These are phyloP conservation scores for Cercospora beticola DNA, from an alignment of 2,329 filamentous ascomycete genomes.

Conservation along the genomic window DNA sequence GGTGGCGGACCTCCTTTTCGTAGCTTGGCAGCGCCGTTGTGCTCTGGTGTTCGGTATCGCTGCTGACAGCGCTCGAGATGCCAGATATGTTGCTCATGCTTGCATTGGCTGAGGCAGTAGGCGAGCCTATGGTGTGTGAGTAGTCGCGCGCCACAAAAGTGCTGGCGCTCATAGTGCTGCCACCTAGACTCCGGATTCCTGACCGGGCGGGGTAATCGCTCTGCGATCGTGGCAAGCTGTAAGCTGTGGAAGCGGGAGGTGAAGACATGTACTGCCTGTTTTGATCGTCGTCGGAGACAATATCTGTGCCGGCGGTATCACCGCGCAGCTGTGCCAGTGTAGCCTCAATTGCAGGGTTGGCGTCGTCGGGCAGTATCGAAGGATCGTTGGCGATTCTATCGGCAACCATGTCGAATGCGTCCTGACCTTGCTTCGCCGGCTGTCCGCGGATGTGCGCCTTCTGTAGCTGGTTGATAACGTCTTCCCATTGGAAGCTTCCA, in stretches of 20 bases:
- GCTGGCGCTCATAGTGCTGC: slow-evolving; percentile 15
- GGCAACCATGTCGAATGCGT: slow-evolving; percentile 28
- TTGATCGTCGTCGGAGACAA: slow-evolving; percentile 25
- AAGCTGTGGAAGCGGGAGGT: slow-evolving; percentile 10
- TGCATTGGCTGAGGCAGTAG: slow-evolving; percentile 25
- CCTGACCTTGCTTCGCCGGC: slow-evolving; percentile 25
- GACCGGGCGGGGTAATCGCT: slow-evolving; percentile 26
- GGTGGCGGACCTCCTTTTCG: slow-evolving; percentile 37
- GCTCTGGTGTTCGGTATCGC: slow-evolving; percentile 35
- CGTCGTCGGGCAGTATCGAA: slow-evolving; percentile 30
- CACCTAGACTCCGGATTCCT: slow-evolving; percentile 27
- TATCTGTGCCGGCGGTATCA: slow-evolving; percentile 19
- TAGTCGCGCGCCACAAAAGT: slow-evolving; percentile 25
- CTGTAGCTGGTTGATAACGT: slow-evolving; percentile 50
- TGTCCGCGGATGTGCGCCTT: slow-evolving; percentile 30
- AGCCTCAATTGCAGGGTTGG: slow-evolving; percentile 32
- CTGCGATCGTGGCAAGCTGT: slow-evolving; percentile 17
- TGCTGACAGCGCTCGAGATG: slow-evolving; percentile 34
- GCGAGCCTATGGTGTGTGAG: slow-evolving; percentile 22
- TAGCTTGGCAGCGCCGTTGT: slow-evolving; percentile 39
- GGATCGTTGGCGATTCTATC: slow-evolving; percentile 34
- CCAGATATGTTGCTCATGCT: slow-evolving; percentile 35
- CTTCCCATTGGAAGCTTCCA: slow-evolving; percentile 53
- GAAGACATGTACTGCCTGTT: slow-evolving; percentile 21
- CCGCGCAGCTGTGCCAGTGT: slow-evolving; percentile 25